Conservation (phyloP, 1,284 basidiomycete species). For the Microbotryomycetes sp. region DNA sequence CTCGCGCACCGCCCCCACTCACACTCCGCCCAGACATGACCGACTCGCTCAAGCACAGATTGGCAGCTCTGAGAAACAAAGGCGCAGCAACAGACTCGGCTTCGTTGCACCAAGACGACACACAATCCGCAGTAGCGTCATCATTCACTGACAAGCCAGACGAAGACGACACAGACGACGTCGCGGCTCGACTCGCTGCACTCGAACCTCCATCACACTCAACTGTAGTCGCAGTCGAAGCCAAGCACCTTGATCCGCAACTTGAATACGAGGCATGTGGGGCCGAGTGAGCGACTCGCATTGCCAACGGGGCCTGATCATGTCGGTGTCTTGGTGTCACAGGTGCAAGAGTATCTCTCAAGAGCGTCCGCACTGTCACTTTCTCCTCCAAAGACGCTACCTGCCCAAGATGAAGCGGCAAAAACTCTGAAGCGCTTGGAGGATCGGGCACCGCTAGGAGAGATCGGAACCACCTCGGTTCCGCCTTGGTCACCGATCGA, state of each 20-base stretch:
- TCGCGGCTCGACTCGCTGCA: neutral
- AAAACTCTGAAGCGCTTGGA: neutral
- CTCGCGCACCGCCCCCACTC: neutral
- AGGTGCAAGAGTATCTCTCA: neutral
- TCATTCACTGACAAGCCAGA: no score
- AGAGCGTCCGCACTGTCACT: neutral
- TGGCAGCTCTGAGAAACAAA: neutral
- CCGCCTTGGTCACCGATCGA: neutral
- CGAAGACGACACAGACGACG: neutral
- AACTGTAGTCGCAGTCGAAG: neutral
- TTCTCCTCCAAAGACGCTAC: neutral
- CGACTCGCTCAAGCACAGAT: neutral
- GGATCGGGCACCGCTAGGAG: neutral
- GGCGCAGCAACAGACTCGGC: neutral
- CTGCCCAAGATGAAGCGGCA: no score
- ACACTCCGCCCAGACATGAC: neutral
- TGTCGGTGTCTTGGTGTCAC: neutral
- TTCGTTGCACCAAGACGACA: neutral
- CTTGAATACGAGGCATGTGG: neutral
- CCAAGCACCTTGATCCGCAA: neutral
- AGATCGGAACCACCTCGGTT: neutral
- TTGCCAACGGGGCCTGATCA: neutral
- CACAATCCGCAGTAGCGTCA: neutral
- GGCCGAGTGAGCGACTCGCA: neutral
- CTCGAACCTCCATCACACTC: neutral